Percentiles rank a stretch among this genome's conserved stretches.
phyloP scores from a whole-genome alignment of 164 flowering plant species.

The Vitis amurensis region DNA sequence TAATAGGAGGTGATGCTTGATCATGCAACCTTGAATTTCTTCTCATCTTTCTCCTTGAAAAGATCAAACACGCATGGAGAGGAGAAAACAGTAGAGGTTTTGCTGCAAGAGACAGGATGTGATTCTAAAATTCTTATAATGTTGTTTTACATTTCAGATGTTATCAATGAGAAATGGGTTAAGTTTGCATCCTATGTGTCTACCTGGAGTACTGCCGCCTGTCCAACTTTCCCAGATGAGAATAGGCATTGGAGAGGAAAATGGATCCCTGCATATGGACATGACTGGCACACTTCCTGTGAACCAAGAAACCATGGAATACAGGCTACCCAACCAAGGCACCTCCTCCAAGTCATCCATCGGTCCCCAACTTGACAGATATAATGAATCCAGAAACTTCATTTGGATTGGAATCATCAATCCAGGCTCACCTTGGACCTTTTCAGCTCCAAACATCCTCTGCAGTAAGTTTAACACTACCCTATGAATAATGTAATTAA shows the following conservation, averaged over 20 bases:
- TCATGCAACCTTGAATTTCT: too few species aligned
- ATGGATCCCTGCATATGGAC: slow-evolving; percentile 28
- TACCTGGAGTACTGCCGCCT: slow-evolving; percentile 52
- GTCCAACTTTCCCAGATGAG: slow-evolving; percentile 43
- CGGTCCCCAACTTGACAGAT: slow-evolving; percentile 20
- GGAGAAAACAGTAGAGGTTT: neutral
- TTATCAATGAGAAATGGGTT: slow-evolving; percentile 53
- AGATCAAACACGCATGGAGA: too few species aligned
- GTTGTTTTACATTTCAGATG: slow-evolving; percentile 34
- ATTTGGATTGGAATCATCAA: slow-evolving; percentile 37
- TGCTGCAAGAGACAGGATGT: neutral
- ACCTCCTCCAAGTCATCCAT: slow-evolving; percentile 24
- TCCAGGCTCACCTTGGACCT: slow-evolving; percentile 34
- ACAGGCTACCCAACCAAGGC: slow-evolving; percentile 30
- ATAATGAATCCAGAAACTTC: slow-evolving; percentile 29
- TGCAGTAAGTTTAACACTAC: slow-evolving; percentile 24
- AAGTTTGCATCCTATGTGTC: slow-evolving; percentile 62
- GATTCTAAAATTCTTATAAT: neutral
- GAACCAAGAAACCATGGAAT: slow-evolving; percentile 28
- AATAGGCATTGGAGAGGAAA: slow-evolving; percentile 33
- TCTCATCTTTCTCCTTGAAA: too few species aligned
- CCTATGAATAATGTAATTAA: slow-evolving; percentile 1
- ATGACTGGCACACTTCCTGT: slow-evolving; percentile 24
- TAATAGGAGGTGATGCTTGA: too few species aligned
- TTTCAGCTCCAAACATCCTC: slow-evolving; percentile 34